Base-by-base conservation (phyloP, 331 rosid species). In the Dryas integrifolia region DNA sequence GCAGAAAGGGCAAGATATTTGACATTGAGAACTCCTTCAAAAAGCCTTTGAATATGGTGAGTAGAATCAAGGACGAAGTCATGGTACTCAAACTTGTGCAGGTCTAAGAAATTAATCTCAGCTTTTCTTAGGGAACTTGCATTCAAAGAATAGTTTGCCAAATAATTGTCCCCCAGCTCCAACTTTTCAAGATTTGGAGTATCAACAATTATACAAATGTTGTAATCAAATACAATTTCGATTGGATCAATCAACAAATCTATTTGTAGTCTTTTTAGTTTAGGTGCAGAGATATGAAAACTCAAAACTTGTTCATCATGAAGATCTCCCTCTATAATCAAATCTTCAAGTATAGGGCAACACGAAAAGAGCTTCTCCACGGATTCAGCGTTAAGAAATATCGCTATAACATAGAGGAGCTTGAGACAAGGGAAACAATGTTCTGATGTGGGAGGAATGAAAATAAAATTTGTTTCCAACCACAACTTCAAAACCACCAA, bases 161-260 rank as follows among this genome's bases (percentile, higher is more conserved):
- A 12, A 26, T 21, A 11, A 12, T 21, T 65, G n/a, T 46, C 55
- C 6, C 4, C 4, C 50, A 65, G 40, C 10, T 21, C 43, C 3
- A 65, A 65, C 43, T 21, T 26, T 18, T 65, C 70, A 46, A 65
- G 70, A 49, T 47, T 46, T 45, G 70, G 41, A 26, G 48, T 21
- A 46, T 65, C 9, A 4, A 49, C 11, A 3, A 5, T 14, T 5
- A 46, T 5, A 21, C 1, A 21, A 24, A 45, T 4, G n/a, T 40
- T 41, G 50, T 44, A 8, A 30, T 3, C 49, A 4, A 10, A 13
- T 13, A 26, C 47, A 0, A 9, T n/a, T 38, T 43, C 30, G 26
- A 41, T 4, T 11, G 46, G 63, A 24, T 21, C 24, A 21, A 21
- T 21, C 24, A 1, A 10, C 69, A 18, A 64, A 64, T 47, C 9